Evolutionary conservation across 805 yeast genomes (phyloP), one percentile per base, ranked within the genome.

Genomic region (Saccharomycopsis babjevae): DNA sequence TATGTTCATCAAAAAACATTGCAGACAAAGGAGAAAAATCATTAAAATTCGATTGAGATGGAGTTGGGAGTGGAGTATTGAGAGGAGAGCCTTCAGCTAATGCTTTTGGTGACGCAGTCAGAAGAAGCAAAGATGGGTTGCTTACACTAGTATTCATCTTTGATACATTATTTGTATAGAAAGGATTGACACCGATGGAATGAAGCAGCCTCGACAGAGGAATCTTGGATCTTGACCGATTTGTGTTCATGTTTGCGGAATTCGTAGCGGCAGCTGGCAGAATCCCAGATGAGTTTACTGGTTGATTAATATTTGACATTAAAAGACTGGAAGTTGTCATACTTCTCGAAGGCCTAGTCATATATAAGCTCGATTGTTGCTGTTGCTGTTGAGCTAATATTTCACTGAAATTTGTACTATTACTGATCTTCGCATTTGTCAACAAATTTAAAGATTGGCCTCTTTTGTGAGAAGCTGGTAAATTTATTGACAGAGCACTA

Each of bases 281-380:
- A 25, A 56, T 42, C 18, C 57, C 20, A n/a, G 54, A 11, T 22
- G 32, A 22, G n/a, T 46, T 46, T 25, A 22, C 28, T 8, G 52
- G 13, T 5, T 20, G 16, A 25, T 2, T 22, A 5, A 32, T 3
- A 46, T 20, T 46, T 46, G 52, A 28, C 18, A 55, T 52, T n/a
- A 58, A 36, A 18, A 61, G 59, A 39, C 59, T 54, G 10, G 58
- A 43, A 16, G 55, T 42, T 36, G 58, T 36, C 39, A 50, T 30
- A 34, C 42, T 56, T 13, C 36, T 52, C 20, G 56, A 34, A 20
- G 58, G 25, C 34, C 62, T 62, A 18, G 65, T 63, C 64, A 63
- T 52, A 50, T 58, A 61, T 6, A 61, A 54, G 5, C 54, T 22
- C 10, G 64, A 61, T 16, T 52, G 32, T 16, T 52, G 32, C n/a